phyloP scores from a whole-genome alignment of 106 monocot species.

The Platanthera guangdongensis region DNA sequence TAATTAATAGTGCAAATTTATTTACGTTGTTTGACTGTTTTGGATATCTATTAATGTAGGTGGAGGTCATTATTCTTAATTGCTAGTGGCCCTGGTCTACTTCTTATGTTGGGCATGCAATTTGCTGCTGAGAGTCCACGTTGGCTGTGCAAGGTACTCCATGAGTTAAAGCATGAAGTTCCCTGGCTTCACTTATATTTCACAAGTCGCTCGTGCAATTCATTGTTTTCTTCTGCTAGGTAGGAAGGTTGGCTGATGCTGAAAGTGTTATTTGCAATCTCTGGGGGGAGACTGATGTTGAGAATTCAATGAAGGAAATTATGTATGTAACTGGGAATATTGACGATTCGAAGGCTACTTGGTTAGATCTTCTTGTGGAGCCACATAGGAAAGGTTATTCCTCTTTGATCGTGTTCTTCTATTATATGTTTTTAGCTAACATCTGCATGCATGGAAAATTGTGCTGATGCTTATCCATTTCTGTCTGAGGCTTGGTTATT shows the following conservation, averaged over 20 bases:
- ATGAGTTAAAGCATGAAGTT: neutral
- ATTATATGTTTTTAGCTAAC: neutral
- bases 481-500: too few relatives aligned
- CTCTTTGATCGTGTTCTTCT: neutral
- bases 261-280: constrained; percentile 38
- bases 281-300: constrained; percentile 58
- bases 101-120: constrained; percentile 75
- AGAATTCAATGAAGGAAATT: constrained; percentile 65
- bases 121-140: constrained; percentile 93
- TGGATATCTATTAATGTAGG: constrained; percentile 23
- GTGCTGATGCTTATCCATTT: constrained; percentile 2
- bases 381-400: constrained; percentile 63
- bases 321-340: constrained; percentile 40
- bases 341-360: constrained; percentile 22
- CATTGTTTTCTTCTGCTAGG: constrained; percentile 25
- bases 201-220: neutral
- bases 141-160: constrained; percentile 81
- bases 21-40: neutral
- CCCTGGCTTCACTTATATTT: neutral
- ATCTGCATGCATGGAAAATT: neutral
- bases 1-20: too few relatives aligned
- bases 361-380: constrained; percentile 57
- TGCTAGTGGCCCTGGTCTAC: constrained; percentile 53
- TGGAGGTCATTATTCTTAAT: constrained; percentile 76
- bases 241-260: constrained; percentile 59